phyloP scores from a whole-genome alignment of 805 yeast genomes.

The Kodamaea restingae region DNA sequence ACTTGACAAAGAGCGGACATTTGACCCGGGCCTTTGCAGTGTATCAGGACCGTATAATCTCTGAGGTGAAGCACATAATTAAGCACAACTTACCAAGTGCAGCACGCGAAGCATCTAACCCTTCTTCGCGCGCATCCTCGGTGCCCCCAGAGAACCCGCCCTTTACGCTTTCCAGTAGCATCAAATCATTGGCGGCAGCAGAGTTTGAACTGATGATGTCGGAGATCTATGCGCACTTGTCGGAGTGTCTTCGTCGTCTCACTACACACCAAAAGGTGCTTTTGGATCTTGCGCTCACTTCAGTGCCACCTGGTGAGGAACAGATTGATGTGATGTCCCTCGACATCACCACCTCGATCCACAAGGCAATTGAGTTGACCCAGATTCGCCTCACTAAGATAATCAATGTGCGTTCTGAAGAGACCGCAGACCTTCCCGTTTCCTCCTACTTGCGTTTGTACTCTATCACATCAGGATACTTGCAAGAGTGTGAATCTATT shows the following conservation, averaged over 20 bases:
- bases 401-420: slow-evolving; percentile 70
- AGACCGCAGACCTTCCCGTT: slow-evolving; percentile 53
- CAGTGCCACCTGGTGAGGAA: slow-evolving; percentile 19
- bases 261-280: slow-evolving; percentile 75
- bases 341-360: slow-evolving; percentile 64
- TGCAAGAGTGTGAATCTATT: slow-evolving; percentile 78
- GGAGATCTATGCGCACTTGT: slow-evolving; percentile 55
- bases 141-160: slow-evolving; percentile 21
- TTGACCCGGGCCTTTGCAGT: slow-evolving; percentile 55
- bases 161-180: slow-evolving; percentile 30
- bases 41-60: slow-evolving; percentile 65
- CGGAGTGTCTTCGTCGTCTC: slow-evolving; percentile 71
- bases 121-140: slow-evolving; percentile 28
- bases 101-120: slow-evolving; percentile 21
- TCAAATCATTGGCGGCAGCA: slow-evolving; percentile 63
- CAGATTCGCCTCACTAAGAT: slow-evolving; percentile 77
- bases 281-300: slow-evolving; percentile 58
- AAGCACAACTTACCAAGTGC: slow-evolving; percentile 56
- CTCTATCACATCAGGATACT: slow-evolving; percentile 61
- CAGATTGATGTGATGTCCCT: slow-evolving; percentile 49
- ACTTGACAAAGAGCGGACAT: slow-evolving; percentile 59
- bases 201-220: slow-evolving; percentile 74
- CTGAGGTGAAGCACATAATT: slow-evolving; percentile 71
- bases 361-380: slow-evolving; percentile 62
- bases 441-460: slow-evolving; percentile 66